These are phyloP conservation scores for Dimargaris verticillata DNA, from an alignment of 192 early-diverging fungal species.

Conservation along the genomic window DNA sequence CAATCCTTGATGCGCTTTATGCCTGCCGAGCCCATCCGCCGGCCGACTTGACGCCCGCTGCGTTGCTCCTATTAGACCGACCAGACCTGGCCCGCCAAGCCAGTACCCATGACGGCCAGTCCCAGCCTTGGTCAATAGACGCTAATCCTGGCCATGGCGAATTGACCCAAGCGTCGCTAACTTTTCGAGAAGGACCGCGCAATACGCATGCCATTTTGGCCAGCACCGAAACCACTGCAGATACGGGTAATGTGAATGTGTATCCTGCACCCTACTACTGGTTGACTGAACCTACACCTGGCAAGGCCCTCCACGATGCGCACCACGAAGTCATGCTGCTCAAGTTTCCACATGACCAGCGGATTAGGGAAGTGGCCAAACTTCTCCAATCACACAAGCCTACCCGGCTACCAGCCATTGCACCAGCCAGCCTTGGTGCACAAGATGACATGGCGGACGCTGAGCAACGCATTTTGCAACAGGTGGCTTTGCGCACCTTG, in stretches of 20 bases:
- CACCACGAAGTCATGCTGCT: slow-evolving; percentile 33
- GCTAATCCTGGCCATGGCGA: background rate
- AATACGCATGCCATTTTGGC: background rate
- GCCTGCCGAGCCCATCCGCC: background rate
- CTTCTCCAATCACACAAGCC: slow-evolving; percentile 27
- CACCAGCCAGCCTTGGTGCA: slow-evolving; percentile 15
- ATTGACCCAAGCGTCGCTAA: background rate
- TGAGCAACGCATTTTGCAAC: slow-evolving; percentile 28
- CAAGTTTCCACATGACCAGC: slow-evolving; percentile 33
- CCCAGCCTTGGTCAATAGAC: background rate
- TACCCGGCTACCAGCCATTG: slow-evolving; percentile 14
- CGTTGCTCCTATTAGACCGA: background rate
- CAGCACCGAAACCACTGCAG: background rate
- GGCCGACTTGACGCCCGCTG: background rate
- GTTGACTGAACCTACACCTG: slow-evolving; percentile 7
- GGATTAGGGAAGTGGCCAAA: slow-evolving; percentile 32
- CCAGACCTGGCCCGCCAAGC: background rate
- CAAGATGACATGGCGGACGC: slow-evolving; percentile 23
- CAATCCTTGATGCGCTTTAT: background rate
- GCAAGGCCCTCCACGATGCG: slow-evolving; percentile 1
- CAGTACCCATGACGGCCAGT: background rate
- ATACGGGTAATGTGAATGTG: background rate
- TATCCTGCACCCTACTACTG: slow-evolving; percentile 2
- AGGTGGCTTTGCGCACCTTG: slow-evolving; percentile 29
- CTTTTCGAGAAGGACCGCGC: background rate